Evolutionary conservation across 768 basidiomycete species (phyloP).

Genomic region (Tephrocybe sp.): DNA sequence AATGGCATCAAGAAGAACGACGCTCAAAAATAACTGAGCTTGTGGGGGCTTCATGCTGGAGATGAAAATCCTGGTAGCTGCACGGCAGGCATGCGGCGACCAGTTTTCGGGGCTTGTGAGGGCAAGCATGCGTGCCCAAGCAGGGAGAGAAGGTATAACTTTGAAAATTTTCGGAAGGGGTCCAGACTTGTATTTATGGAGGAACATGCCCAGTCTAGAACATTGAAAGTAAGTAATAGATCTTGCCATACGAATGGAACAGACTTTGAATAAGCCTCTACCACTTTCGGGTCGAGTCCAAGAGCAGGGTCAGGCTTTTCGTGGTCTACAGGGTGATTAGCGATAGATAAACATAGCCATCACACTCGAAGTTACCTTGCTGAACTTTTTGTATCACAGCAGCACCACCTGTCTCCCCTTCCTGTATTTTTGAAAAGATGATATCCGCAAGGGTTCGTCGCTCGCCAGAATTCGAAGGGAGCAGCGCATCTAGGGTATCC

Average conservation of each 20-base stretch:
- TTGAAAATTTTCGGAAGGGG: conserved; percentile 97
- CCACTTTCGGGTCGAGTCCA: conserved; percentile 88
- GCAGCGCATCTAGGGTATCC: conserved; percentile 76
- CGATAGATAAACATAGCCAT: not conserved
- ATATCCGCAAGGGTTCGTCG: conserved; percentile 91
- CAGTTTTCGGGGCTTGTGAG: conserved; percentile 90
- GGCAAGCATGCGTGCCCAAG: conserved; percentile 95
- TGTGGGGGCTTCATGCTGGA: conserved; percentile 96
- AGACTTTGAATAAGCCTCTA: conserved; percentile 91
- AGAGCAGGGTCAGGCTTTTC: conserved; percentile 75
- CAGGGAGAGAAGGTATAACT: conserved; percentile 91
- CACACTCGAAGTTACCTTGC: conserved; percentile 38
- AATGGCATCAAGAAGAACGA: conserved; percentile 87
- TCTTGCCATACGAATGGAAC: conserved; percentile 21
- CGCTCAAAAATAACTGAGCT: conserved; percentile 88
- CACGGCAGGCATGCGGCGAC: conserved; percentile 93
- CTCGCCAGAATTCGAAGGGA: conserved; percentile 72
- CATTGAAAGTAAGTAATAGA: conserved; percentile 4
- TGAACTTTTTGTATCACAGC: conserved; percentile 58
- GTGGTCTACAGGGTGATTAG: conserved; percentile 29
- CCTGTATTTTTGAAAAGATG: conserved; percentile 92
- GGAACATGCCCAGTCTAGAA: conserved; percentile 76
- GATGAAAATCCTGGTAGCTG: conserved; percentile 93
- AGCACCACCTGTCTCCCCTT: conserved; percentile 49
- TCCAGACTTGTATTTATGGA: conserved; percentile 89